Percentiles rank a stretch among this genome's conserved stretches.
These are phyloP conservation scores for Termitomyces sp. DNA, from an alignment of 768 basidiomycete genomes.

Conservation along the genomic window DNA sequence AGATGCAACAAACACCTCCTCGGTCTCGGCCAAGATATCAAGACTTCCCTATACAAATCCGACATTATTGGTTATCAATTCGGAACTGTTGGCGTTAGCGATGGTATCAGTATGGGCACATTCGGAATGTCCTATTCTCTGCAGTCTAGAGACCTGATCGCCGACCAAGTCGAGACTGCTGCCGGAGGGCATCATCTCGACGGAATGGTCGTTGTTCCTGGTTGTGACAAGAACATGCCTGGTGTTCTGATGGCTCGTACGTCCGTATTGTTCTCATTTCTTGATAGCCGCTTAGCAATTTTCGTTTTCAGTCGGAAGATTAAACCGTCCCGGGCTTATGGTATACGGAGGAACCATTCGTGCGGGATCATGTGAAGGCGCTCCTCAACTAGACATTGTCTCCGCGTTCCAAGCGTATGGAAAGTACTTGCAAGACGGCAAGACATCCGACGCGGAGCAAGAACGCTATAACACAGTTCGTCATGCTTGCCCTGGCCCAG, in stretches of 20 bases:
- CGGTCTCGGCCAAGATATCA: conserved; percentile 82
- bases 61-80: conserved; percentile 94
- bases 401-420: conserved; percentile 99
- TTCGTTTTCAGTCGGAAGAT: conserved; percentile 67
- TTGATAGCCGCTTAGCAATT: conserved; percentile 20
- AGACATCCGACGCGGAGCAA: conserved; percentile 77
- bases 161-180: conserved; percentile 94
- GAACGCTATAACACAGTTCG: conserved; percentile 85
- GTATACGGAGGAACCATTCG: conserved; percentile 96
- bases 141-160: conserved; percentile 96
- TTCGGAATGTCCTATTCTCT: conserved; percentile 93
- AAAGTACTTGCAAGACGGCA: conserved; percentile 87
- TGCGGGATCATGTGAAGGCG: conserved; percentile 86
- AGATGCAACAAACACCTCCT: conserved; percentile 97
- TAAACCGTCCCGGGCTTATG: conserved; percentile 97
- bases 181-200: conserved; percentile 98
- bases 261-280: conserved; percentile 24
- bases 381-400: conserved; percentile 89
- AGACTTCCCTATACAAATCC: conserved; percentile 67
- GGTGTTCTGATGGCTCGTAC: conserved; percentile 94
- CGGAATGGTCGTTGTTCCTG: conserved; percentile 95
- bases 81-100: conserved; percentile 96
- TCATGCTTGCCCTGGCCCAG: conserved; percentile 95
- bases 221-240: conserved; percentile 99
- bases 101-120: conserved; percentile 99